These are phyloP conservation scores for Polysphondylium violaceum DNA, from an alignment of 78 protist species.

Conservation along the genomic window DNA sequence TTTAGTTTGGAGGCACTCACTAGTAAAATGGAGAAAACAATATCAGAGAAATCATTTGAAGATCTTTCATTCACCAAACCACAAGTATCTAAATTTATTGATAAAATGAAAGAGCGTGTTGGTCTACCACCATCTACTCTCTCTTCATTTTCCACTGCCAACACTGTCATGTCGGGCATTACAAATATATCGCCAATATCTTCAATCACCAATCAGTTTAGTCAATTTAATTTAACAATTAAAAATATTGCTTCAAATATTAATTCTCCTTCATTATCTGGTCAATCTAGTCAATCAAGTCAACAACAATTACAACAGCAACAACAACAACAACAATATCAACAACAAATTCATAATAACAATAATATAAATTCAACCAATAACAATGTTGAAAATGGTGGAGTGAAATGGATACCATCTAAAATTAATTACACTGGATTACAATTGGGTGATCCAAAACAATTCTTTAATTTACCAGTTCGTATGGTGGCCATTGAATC, in stretches of 20 bases:
- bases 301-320: neutral
- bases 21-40: slow-evolving; percentile 53
- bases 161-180: slow-evolving; percentile 3
- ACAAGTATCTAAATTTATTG: slow-evolving; percentile 21
- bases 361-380: neutral
- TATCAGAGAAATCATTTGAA: slow-evolving; percentile 44
- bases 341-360: neutral
- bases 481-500: slow-evolving; percentile 64
- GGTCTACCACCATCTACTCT: slow-evolving; percentile 19
- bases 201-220: slow-evolving; percentile 22
- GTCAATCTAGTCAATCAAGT: neutral
- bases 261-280: slow-evolving; percentile 6
- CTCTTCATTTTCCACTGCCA: neutral
- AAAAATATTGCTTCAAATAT: slow-evolving; percentile 38
- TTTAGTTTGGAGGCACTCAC: slow-evolving; percentile 73
- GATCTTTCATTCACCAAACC: slow-evolving; percentile 77
- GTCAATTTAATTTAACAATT: slow-evolving; percentile 19
- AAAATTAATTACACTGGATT: slow-evolving; percentile 14
- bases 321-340: neutral
- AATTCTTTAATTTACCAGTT: slow-evolving; percentile 60
- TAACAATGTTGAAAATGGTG: slow-evolving; percentile 1
- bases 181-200: slow-evolving; percentile 11
- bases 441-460: slow-evolving; percentile 54
- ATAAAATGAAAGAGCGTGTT: slow-evolving; percentile 52
- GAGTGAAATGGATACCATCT: slow-evolving; percentile 41